Percentiles rank a stretch among this genome's conserved stretches.
These are phyloP conservation scores for Aureoboletus auriporus DNA, from an alignment of 768 basidiomycete genomes.

Conservation along the genomic window DNA sequence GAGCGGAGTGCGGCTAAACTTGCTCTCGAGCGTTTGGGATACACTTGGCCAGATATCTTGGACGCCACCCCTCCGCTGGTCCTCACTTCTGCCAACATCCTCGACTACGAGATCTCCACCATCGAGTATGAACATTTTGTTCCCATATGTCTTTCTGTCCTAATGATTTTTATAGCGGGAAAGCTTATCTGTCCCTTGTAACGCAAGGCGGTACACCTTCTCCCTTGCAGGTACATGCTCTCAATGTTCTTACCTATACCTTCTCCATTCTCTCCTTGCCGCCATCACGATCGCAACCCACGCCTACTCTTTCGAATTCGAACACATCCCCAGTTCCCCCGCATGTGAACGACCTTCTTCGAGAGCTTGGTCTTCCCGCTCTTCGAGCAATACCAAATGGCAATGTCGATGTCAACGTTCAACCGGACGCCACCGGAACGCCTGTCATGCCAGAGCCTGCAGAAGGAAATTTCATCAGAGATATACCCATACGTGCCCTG, in stretches of 20 bases:
- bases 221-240: conserved; percentile 56
- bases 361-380: conserved; percentile 59
- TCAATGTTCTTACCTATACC: conserved; percentile 30
- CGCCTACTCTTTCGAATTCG: conserved; percentile 26
- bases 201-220: conserved; percentile 47
- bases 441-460: conserved; percentile 16
- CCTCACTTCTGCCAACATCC: conserved; percentile 18
- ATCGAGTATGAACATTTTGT: conserved; percentile 14
- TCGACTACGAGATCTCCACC: conserved; percentile 29
- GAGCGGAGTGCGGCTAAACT: conserved; percentile 21
- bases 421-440: conserved; percentile 14
- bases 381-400: conserved; percentile 36
- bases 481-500: conserved; percentile 63
- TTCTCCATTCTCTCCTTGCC: conserved; percentile 57
- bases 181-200: conserved; percentile 50
- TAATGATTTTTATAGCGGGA: conserved; percentile 17
- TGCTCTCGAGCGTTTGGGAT: conserved; percentile 33
- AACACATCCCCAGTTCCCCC: conserved; percentile 34
- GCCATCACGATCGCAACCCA: conserved; percentile 35
- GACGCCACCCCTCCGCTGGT: conserved; percentile 33
- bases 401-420: conserved; percentile 17
- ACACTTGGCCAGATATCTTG: conserved; percentile 41
- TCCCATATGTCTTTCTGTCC: not conserved
- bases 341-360: conserved; percentile 58
- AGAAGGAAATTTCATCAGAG: conserved; percentile 40